These are phyloP conservation scores for Saururus chinensis DNA, from an alignment of 164 flowering plant species.

Conservation along the genomic window DNA sequence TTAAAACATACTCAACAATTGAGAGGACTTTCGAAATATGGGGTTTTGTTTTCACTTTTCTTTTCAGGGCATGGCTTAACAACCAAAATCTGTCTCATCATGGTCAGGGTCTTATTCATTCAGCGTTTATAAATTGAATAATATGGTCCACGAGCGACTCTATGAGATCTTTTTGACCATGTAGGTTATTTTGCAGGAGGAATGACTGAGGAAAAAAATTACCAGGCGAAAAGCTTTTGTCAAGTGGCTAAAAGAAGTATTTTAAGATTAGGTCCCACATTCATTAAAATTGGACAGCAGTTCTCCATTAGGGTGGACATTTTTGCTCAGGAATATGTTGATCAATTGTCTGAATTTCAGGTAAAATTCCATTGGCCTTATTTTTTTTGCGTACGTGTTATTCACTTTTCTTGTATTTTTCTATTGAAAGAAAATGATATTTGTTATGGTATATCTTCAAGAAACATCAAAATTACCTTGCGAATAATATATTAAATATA, in stretches of 20 bases:
- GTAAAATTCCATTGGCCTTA: conserved; percentile 14
- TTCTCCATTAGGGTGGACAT: conserved; percentile 98
- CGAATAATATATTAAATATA: not conserved
- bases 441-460: not conserved
- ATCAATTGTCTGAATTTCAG: conserved; percentile 96
- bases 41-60: conserved; percentile 78
- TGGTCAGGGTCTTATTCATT: conserved; percentile 27
- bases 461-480: not conserved
- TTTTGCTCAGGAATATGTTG: conserved; percentile 97
- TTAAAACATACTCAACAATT: conserved; percentile 90
- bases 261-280: conserved; percentile 90
- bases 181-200: conserved; percentile 53
- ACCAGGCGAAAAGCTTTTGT: conserved; percentile 61
- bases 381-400: not conserved
- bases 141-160: too few species aligned
- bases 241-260: conserved; percentile 93
- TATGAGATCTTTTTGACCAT: too few species aligned
- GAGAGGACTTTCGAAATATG: conserved; percentile 95
- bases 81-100: conserved; percentile 79
- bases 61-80: conserved; percentile 72
- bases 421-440: not conserved
- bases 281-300: conserved; percentile 98
- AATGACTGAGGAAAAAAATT: conserved; percentile 73
- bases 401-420: too few species aligned
- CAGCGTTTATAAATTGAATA: not conserved